Conservation (phyloP, 495 filamentous ascomycete genomes). For the Monascus purpureus region DNA sequence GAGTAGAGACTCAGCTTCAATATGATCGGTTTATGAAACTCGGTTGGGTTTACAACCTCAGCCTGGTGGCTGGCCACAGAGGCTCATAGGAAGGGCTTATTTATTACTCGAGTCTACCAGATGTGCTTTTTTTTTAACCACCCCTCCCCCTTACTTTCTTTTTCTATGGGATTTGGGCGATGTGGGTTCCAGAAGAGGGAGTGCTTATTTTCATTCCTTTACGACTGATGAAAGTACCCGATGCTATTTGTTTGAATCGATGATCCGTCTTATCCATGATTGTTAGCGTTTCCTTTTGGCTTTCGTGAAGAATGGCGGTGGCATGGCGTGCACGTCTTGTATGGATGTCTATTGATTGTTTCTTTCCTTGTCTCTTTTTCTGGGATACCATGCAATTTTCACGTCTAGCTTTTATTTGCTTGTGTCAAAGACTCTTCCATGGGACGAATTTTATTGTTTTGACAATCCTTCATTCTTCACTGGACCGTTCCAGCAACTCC, state of each 20-base stretch:
- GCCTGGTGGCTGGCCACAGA: slow-evolving; percentile 3
- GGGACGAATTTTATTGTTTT: no score
- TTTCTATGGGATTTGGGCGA: slow-evolving; percentile 4
- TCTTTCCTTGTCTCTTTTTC: slow-evolving; percentile 6
- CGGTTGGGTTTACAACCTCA: no score
- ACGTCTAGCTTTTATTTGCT: slow-evolving; percentile 9
- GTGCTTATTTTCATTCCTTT: not conserved
- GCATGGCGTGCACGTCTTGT: slow-evolving; percentile 1
- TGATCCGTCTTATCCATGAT: no score
- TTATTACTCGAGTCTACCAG: slow-evolving; percentile 5
- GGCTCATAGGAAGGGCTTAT: slow-evolving; percentile 1
- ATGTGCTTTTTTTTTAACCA: slow-evolving; percentile 5
- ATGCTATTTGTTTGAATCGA: no score
- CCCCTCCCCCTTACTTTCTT: slow-evolving; percentile 7
- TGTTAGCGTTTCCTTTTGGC: not conserved
- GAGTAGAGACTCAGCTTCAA: slow-evolving; percentile 11
- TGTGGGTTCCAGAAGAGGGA: not conserved
- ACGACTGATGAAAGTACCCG: no score
- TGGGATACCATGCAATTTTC: slow-evolving; percentile 4
- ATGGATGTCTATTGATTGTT: slow-evolving; percentile 1
- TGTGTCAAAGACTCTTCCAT: no score
- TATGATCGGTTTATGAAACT: slow-evolving; percentile 1
- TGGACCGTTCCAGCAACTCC: slow-evolving; percentile 19
- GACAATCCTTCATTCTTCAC: no score
- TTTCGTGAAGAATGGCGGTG: no score